Percentiles rank a stretch among this genome's conserved stretches.
These are phyloP conservation scores for Microdochium trichocladiopsis DNA, from an alignment of 2,329 filamentous ascomycete genomes.

Conservation along the genomic window DNA sequence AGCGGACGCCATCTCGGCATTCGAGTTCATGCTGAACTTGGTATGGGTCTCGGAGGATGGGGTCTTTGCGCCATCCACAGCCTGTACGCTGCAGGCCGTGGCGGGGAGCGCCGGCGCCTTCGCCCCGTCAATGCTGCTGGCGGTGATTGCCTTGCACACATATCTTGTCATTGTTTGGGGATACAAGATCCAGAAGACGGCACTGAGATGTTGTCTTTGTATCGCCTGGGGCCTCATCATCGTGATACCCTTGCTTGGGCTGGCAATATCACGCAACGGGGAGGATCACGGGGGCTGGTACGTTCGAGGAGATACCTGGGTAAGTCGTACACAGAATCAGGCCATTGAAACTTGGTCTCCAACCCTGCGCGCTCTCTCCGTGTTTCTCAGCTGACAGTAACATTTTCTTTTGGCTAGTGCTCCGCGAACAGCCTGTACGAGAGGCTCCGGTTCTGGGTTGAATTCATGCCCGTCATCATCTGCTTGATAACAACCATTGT, in stretches of 20 bases:
- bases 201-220: neutral
- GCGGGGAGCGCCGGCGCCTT: neutral
- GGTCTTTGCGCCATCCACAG: neutral
- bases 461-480: neutral
- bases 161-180: neutral
- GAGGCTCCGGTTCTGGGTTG: neutral
- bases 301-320: neutral
- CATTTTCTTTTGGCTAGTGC: neutral
- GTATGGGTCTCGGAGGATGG: neutral
- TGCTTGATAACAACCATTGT: neutral
- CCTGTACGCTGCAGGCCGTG: neutral
- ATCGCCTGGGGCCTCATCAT: neutral
- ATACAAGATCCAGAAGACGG: neutral
- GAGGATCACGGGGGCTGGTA: neutral
- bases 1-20: neutral
- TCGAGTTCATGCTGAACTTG: conserved; percentile 1
- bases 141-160: neutral
- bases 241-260: neutral
- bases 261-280: neutral
- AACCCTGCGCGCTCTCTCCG: neutral
- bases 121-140: neutral
- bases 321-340: no score
- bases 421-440: neutral
- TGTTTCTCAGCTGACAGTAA: neutral
- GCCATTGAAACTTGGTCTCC: neutral